Evolutionary conservation across 1,284 basidiomycete genomes (phyloP).

Genomic region (Ceraceosorus guamensis): DNA sequence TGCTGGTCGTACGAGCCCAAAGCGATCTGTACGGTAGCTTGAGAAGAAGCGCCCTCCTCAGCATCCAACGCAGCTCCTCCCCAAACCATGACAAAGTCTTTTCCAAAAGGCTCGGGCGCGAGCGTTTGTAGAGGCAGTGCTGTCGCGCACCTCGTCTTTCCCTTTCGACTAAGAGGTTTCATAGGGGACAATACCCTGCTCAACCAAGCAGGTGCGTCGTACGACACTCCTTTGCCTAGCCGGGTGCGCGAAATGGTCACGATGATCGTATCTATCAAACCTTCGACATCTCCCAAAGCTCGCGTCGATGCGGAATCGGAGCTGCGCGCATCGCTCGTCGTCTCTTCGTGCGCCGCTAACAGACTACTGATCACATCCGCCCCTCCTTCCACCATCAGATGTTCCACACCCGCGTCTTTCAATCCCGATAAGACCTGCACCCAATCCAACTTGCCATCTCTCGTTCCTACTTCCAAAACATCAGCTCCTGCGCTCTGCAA

Average conservation of each 20-base stretch:
- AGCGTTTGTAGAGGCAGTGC: neutral
- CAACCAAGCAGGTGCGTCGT: conserved; percentile 39
- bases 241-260: conserved; percentile 74
- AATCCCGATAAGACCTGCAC: conserved; percentile 16
- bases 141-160: neutral
- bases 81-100: conserved; percentile 7
- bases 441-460: conserved; percentile 13
- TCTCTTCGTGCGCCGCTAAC: conserved; percentile 50
- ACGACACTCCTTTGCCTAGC: conserved; percentile 64
- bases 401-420: conserved; percentile 55
- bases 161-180: neutral
- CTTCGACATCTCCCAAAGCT: conserved; percentile 33
- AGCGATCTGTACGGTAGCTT: neutral
- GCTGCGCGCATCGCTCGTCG: neutral
- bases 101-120: conserved; percentile 2
- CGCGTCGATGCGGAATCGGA: neutral
- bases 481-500: conserved; percentile 50
- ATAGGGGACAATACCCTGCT: neutral
- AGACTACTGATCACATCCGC: conserved; percentile 74
- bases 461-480: conserved; percentile 45
- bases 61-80: neutral
- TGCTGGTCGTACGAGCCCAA: neutral
- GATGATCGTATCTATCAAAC: conserved; percentile 64
- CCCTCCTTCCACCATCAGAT: conserved; percentile 93
- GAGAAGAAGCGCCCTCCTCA: neutral